Evolutionary conservation across 371 early-diverging fungal species (phyloP).

Genomic region (Mucor irregularis): DNA sequence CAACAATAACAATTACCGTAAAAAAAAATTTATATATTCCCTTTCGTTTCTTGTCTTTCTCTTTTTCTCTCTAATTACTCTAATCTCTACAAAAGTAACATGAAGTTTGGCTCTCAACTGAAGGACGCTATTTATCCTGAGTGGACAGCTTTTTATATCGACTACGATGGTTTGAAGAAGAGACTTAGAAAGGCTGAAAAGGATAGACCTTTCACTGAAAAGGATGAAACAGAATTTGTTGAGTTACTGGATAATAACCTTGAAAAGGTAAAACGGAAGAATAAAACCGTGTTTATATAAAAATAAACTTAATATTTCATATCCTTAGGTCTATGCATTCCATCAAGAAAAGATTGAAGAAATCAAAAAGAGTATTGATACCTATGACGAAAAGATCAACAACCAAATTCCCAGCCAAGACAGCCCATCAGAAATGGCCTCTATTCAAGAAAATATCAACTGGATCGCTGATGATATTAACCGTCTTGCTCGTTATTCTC

Average conservation of each 20-base stretch:
- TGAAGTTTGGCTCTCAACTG: slow-evolving; percentile 96
- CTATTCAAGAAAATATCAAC: slow-evolving; percentile 78
- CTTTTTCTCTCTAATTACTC: background rate
- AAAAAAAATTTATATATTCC: background rate
- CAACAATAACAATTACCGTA: slow-evolving; percentile 29
- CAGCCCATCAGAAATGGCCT: slow-evolving; percentile 54
- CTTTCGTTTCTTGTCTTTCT: background rate
- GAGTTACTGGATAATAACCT: slow-evolving; percentile 87
- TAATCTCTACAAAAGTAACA: slow-evolving; percentile 25
- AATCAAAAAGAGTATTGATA: slow-evolving; percentile 77
- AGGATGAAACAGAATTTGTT: slow-evolving; percentile 87
- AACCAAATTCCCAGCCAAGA: slow-evolving; percentile 47
- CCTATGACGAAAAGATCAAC: slow-evolving; percentile 59
- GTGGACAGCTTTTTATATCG: slow-evolving; percentile 90
- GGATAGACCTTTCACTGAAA: slow-evolving; percentile 58
- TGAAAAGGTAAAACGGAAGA: slow-evolving; percentile 68
- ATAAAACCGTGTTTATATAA: background rate
- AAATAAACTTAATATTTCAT: background rate
- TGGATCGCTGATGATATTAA: slow-evolving; percentile 86
- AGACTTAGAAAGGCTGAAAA: slow-evolving; percentile 75
- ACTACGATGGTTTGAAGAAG: slow-evolving; percentile 88
- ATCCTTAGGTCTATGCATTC: slow-evolving; percentile 78
- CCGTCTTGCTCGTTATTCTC: slow-evolving; percentile 88
- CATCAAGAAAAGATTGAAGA: slow-evolving; percentile 90
- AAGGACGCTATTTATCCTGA: slow-evolving; percentile 80